These are phyloP conservation scores for Stachybotrys elegans DNA, from an alignment of 2,329 filamentous ascomycete genomes.

Conservation along the genomic window DNA sequence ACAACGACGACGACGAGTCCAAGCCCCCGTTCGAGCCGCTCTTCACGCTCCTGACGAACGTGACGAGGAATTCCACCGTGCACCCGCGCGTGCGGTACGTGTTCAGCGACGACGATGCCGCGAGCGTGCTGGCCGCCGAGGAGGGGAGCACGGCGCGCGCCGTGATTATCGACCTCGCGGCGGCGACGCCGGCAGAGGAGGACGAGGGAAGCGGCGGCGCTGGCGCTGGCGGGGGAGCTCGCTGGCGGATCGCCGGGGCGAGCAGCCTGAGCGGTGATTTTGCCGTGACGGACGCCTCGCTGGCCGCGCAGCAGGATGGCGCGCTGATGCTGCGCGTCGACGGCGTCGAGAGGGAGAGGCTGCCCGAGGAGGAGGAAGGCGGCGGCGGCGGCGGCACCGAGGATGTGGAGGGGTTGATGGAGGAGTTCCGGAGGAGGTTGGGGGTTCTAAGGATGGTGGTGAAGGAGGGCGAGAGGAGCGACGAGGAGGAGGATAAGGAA, in stretches of 20 bases:
- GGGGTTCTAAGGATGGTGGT: conserved; percentile 47
- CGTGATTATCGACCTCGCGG: conserved; percentile 49
- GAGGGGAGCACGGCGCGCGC: conserved; percentile 43
- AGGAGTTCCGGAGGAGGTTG: conserved; percentile 56
- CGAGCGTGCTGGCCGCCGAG: conserved; percentile 61
- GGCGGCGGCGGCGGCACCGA: conserved; percentile 28
- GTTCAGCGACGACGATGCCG: conserved; percentile 86
- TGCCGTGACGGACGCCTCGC: conserved; percentile 47
- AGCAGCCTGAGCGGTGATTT: conserved; percentile 72
- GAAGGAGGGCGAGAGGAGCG: conserved; percentile 42
- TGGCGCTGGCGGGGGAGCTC: conserved; percentile 30
- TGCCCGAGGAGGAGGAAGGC: conserved; percentile 17
- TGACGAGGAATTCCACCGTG: conserved; percentile 65
- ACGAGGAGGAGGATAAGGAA: conserved; percentile 8
- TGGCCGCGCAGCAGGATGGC: conserved; percentile 24
- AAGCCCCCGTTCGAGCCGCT: conserved; percentile 64
- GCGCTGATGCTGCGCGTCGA: conserved; percentile 29
- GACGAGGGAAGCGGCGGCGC: conserved; percentile 14
- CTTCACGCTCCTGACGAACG: conserved; percentile 80
- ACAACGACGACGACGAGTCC: conserved; percentile 8
- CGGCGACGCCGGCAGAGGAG: conserved; percentile 11
- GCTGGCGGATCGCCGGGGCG: conserved; percentile 58
- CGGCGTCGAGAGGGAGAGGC: conserved; percentile 31
- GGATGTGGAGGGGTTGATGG: conserved; percentile 46
- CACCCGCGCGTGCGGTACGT: conserved; percentile 89